Evolutionary conservation across 1,284 basidiomycete genomes (phyloP), one percentile per base, ranked within the genome.

Genomic region (Earliella scabrosa): DNA sequence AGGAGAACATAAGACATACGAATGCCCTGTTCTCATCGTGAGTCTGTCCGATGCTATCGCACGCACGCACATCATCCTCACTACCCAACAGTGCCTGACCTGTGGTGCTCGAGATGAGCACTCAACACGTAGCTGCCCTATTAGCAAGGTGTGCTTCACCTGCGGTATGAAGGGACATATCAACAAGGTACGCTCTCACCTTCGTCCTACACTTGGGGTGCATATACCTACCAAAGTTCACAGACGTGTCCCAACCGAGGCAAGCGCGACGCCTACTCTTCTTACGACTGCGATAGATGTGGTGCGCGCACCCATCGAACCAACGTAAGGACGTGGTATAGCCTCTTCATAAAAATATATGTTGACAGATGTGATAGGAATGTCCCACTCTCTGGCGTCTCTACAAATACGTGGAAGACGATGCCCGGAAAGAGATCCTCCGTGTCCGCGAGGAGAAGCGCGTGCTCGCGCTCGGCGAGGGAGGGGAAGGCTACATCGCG

Each of bases 131-230:
- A 85, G 87, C 52, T 97, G 95, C 72, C 93, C 94, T 1, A 87
- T 93, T 56, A 87, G 86, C 68, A 88, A 95, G 66, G 87, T 85
- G 5, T 97, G 95, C 68, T 96, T 88, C 70, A 83, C 80, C 3
- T 97, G 95, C 66, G 92, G 92, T 26, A 88, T 89, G 81, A 88
- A 90, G 66, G 95, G 95, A 0, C 94, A 97, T 68, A 82, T 93
- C 46, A 89, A 83, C 59, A 80, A 76, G 60, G 90, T 90, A 60
- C 54, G 81, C 69, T 32, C n/a, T 43, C 16, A n/a, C 34, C 5
- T 44, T 36, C n/a, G 10, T 11, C n/a, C 34, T 21, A n/a, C 7
- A 20, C 20, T 20, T 2, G 38, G 41, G 34, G 29, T 31, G 7
- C 7, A 6, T 31, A 31, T 13, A 21, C 45, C 14, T 23, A 21